These are phyloP conservation scores for Fusarium pininemorale DNA, from an alignment of 2,329 filamentous ascomycete genomes.

Conservation along the genomic window DNA sequence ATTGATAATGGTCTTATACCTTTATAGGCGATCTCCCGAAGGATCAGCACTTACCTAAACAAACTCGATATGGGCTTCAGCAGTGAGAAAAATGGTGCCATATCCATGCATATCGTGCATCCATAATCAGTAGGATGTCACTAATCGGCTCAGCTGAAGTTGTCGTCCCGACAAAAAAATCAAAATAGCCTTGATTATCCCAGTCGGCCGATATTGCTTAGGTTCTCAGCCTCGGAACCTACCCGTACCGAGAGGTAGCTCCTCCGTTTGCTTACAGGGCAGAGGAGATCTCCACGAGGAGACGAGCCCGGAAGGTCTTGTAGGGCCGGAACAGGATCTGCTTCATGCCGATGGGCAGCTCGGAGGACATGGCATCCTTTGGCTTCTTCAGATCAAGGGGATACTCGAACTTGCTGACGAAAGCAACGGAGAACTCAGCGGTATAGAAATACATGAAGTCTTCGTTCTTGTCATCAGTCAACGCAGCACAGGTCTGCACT, in stretches of 20 bases:
- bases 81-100: background rate
- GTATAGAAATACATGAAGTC: slow-evolving; percentile 37
- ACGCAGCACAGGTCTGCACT: slow-evolving; percentile 21
- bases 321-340: slow-evolving; percentile 31
- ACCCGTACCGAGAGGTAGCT: background rate
- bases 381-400: slow-evolving; percentile 16
- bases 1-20: background rate
- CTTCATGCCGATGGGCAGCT: slow-evolving; percentile 13
- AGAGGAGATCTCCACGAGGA: slow-evolving; percentile 8
- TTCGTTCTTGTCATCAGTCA: slow-evolving; percentile 29
- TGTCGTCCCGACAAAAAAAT: slow-evolving; percentile 8
- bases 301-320: slow-evolving; percentile 19
- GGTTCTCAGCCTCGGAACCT: background rate
- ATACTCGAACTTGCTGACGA: slow-evolving; percentile 38
- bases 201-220: background rate
- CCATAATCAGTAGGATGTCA: background rate
- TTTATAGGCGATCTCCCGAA: background rate
- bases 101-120: background rate
- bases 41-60: background rate
- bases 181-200: background rate
- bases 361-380: background rate
- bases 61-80: background rate
- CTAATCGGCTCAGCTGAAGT: background rate
- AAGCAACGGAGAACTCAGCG: slow-evolving; percentile 23
- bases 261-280: background rate